phyloP scores from a whole-genome alignment of 208 protist species.

The Crithidia thermophila region DNA sequence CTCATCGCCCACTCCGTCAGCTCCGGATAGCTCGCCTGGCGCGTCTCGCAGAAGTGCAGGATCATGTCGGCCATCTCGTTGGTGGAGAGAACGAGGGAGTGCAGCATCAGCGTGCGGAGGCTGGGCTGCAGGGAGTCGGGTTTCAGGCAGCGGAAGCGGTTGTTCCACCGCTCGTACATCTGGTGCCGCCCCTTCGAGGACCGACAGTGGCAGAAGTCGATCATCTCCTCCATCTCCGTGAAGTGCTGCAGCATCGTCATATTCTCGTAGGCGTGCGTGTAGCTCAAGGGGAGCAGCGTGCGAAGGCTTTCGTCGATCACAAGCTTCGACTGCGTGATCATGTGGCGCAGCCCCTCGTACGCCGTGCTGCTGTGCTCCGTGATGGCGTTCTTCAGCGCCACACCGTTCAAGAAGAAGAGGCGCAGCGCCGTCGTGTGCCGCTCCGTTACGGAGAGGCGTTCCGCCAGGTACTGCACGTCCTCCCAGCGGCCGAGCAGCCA shows the following conservation, averaged over 20 bases:
- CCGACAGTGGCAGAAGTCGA: slow-evolving; percentile 79
- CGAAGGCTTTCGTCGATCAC: slow-evolving; percentile 85
- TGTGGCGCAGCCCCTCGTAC: slow-evolving; percentile 50
- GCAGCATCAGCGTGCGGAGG: slow-evolving; percentile 96
- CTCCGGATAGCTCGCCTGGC: slow-evolving; percentile 74
- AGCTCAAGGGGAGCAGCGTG: slow-evolving; percentile 88
- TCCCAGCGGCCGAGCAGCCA: slow-evolving; percentile 88
- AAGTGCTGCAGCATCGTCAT: slow-evolving; percentile 98
- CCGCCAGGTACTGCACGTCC: slow-evolving; percentile 72
- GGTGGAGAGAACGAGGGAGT: slow-evolving; percentile 94
- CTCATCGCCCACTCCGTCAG: slow-evolving; percentile 89
- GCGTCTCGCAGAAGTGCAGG: slow-evolving; percentile 95
- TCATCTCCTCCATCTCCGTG: slow-evolving; percentile 98
- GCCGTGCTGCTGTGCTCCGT: slow-evolving; percentile 28
- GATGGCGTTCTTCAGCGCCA: slow-evolving; percentile 52
- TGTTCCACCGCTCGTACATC: slow-evolving; percentile 78
- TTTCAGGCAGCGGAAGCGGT: slow-evolving; percentile 85
- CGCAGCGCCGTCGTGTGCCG: slow-evolving; percentile 60
- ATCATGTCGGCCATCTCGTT: slow-evolving; percentile 95
- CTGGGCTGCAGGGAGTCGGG: slow-evolving; percentile 93
- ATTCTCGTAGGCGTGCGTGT: slow-evolving; percentile 94
- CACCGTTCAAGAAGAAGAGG: slow-evolving; percentile 82
- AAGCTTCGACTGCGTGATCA: slow-evolving; percentile 71
- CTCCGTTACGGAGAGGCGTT: slow-evolving; percentile 71
- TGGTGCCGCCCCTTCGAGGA: slow-evolving; percentile 62